Evolutionary conservation across 371 early-diverging fungal genomes (phyloP).

Genomic region (Mortierella sp.): DNA sequence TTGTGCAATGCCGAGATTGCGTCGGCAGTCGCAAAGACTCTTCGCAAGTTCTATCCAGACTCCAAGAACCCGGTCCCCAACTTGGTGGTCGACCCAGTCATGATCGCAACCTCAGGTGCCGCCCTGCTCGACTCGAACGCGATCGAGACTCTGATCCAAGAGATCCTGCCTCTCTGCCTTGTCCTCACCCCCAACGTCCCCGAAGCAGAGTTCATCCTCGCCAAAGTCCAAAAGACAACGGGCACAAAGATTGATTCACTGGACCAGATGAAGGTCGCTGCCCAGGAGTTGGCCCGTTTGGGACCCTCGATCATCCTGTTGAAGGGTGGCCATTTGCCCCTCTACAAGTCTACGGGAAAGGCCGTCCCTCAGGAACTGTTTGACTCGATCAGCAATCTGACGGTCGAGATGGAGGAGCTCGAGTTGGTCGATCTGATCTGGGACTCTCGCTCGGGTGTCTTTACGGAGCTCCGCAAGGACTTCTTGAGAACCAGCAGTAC

Average conservation of each 20-base stretch:
- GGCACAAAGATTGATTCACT: conserved; percentile 62
- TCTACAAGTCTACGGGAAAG: conserved; percentile 40
- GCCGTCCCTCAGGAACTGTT: conserved; percentile 39
- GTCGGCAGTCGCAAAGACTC: conserved; percentile 61
- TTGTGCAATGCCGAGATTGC: conserved; percentile 77
- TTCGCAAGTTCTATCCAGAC: conserved; percentile 60
- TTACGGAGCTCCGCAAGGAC: conserved; percentile 66
- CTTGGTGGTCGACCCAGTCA: conserved; percentile 88
- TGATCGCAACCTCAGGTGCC: conserved; percentile 85
- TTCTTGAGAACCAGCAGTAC: conserved; percentile 76
- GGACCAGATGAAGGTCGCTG: conserved; percentile 68
- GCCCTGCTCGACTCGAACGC: conserved; percentile 75
- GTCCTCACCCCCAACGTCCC: conserved; percentile 87
- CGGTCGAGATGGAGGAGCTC: conserved; percentile 42
- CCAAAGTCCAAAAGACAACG: conserved; percentile 25
- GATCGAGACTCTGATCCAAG: conserved; percentile 63
- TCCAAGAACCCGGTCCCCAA: conserved; percentile 34
- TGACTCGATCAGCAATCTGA: conserved; percentile 28
- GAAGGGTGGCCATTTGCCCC: conserved; percentile 88
- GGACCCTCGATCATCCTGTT: conserved; percentile 75
- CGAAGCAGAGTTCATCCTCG: conserved; percentile 74
- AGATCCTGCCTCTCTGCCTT: conserved; percentile 77
- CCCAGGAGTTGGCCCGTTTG: conserved; percentile 60
- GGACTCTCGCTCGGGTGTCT: conserved; percentile 56
- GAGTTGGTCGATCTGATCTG: conserved; percentile 77